These are phyloP conservation scores for Aspergillus sp. DNA, from an alignment of 2,329 filamentous ascomycete genomes.

Conservation along the genomic window DNA sequence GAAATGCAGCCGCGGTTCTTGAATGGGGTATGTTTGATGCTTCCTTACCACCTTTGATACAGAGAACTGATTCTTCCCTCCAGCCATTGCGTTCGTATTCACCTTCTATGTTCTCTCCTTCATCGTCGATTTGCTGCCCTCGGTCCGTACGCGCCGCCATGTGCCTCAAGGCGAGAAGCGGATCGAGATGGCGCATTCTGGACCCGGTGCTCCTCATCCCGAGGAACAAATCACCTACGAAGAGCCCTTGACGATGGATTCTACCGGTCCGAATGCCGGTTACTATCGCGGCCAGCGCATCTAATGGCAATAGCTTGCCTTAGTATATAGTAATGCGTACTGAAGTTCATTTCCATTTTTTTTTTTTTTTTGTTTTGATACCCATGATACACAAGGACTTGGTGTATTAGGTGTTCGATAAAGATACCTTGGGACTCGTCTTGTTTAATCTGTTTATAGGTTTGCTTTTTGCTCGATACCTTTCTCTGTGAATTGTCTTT, in stretches of 20 bases:
- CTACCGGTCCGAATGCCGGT: constrained; percentile 26
- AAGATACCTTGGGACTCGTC: no score
- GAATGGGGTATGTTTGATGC: constrained; percentile 56
- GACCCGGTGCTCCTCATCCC: constrained; percentile 7
- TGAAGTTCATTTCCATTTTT: not conserved
- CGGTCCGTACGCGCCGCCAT: constrained; percentile 56
- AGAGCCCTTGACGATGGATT: constrained; percentile 35
- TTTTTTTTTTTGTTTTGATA: constrained; percentile 1
- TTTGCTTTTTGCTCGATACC: no score
- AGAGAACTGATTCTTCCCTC: not conserved
- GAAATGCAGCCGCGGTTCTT: constrained; percentile 68
- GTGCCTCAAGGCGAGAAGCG: constrained; percentile 39
- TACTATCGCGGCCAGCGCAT: constrained; percentile 26
- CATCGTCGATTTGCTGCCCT: constrained; percentile 79
- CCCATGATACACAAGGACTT: no score
- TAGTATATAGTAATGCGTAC: no score
- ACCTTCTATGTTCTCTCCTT: constrained; percentile 85
- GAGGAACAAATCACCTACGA: constrained; percentile 11
- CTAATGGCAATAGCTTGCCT: constrained; percentile 3
- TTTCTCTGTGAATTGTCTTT: no score
- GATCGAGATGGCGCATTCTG: constrained; percentile 17
- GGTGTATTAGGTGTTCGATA: no score
- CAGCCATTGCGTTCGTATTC: constrained; percentile 72
- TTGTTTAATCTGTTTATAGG: no score
- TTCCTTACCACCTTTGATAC: not conserved